Base-by-base conservation (phyloP, 2,329 filamentous ascomycete species). In the Fusarium sp. region DNA sequence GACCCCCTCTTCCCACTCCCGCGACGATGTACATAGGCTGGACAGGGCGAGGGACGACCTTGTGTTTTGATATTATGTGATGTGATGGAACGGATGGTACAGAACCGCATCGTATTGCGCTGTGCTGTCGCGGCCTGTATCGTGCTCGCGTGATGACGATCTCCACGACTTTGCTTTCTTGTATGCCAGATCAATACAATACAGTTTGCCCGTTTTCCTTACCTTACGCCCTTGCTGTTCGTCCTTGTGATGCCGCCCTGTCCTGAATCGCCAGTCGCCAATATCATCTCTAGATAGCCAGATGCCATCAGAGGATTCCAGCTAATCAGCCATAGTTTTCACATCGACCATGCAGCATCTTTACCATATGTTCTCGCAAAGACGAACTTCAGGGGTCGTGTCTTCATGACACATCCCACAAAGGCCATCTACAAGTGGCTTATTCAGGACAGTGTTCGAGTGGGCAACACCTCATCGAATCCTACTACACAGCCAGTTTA, bases 401-500 rank as follows among this genome's bases (percentile, higher is more conserved):
- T 98, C 68, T 98, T 98, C 85, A 99, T 98, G 95, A 99, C 96
- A 56, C 96, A 99, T 85, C 94, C 96, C 4, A 99, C 96, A 50
- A 98, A 99, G 82, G 96, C 96, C 76, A 99, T 99, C 80, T 99
- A 99, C 88, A 98, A 98, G 84, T 98, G 96, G 95, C 90, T 98
- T 56, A 98, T 98, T 71, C 94, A 97, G 82, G 96, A 99, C 83
- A 97, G 94, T 74, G 94, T 99, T 47, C 92, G 96, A 65, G 95
- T 99, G 35, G 92, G 92, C 80, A 93, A 91, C 78, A 91, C 88
- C 8, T 90, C 89, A 4, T 90, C 89, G 14, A 89, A 89, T 72
- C 84, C 86, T 59, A 86, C 86, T 1, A 86, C 93, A 77, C 88
- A 96, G 86, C 86, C 94, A 79, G 90, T 98, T 49, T 99, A 98